Evolutionary conservation across 2,329 filamentous ascomycete genomes (phyloP).

Genomic region (Fusarium tupiense): DNA sequence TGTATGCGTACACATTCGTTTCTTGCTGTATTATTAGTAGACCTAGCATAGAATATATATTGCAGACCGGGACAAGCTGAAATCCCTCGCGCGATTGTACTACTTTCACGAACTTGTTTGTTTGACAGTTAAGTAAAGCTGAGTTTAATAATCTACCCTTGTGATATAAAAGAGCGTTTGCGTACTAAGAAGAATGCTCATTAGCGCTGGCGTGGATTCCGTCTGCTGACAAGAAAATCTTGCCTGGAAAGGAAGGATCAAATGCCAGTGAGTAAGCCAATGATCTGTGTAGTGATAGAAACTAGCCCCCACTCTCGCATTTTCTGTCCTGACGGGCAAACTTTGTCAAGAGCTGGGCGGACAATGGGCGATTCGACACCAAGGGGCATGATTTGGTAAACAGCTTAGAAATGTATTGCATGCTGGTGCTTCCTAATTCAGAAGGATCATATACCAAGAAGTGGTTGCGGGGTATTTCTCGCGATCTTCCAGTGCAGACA

Average conservation of each 20-base stretch:
- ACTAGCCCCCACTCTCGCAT: too few species aligned
- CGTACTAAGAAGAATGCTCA: not conserved
- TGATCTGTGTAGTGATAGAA: not conserved
- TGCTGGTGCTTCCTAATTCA: not conserved
- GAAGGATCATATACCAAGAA: not conserved
- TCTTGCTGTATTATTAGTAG: not conserved
- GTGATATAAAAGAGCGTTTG: accelerated
- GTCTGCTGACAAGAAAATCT: not conserved
- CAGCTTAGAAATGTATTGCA: not conserved
- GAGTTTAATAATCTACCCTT: too few species aligned
- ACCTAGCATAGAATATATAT: not conserved
- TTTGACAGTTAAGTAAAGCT: too few species aligned
- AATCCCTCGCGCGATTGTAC: accelerated
- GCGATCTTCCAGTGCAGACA: too few species aligned
- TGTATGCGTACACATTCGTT: not conserved
- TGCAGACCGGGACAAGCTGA: too few species aligned
- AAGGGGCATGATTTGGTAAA: not conserved
- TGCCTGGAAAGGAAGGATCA: not conserved
- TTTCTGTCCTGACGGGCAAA: not conserved
- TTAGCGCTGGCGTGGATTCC: too few species aligned
- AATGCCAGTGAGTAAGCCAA: not conserved
- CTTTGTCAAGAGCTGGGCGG: too few species aligned
- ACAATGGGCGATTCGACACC: too few species aligned
- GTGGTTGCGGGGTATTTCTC: too few species aligned
- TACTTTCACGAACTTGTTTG: too few species aligned